A percentile compares a stretch with the other conserved stretches of the same genome.
These are phyloP conservation scores for Alternaria incomplexa DNA, from an alignment of 2,329 filamentous ascomycete species.

Conservation along the genomic window DNA sequence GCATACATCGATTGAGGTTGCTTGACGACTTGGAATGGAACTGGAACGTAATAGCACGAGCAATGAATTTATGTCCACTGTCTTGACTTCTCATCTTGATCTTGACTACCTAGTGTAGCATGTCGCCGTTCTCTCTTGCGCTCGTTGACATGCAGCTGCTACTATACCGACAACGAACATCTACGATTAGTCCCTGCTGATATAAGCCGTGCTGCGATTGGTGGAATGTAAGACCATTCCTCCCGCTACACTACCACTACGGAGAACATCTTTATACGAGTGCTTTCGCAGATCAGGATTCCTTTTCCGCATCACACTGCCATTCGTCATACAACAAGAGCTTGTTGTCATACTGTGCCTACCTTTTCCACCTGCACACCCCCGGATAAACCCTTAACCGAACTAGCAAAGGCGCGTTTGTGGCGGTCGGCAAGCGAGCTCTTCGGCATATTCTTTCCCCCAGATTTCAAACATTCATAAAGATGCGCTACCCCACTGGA, in stretches of 20 bases:
- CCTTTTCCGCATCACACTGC: not conserved
- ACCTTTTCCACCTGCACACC: not conserved
- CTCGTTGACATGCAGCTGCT: not conserved
- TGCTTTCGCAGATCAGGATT: not conserved
- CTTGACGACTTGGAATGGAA: not conserved
- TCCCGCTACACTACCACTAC: not conserved
- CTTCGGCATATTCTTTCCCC: not conserved
- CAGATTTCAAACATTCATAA: not conserved
- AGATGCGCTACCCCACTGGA: not conserved
- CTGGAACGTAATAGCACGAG: not conserved
- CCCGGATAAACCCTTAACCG: not conserved
- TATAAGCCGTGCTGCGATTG: not conserved
- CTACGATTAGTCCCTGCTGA: not conserved
- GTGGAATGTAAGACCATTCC: not conserved
- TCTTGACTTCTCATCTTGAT: not conserved
- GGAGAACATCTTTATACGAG: not conserved
- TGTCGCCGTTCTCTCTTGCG: not conserved
- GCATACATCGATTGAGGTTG: not conserved
- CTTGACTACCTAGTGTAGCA: conserved; percentile 3
- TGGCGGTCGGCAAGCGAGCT: not conserved
- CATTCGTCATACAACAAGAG: not conserved
- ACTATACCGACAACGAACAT: not conserved
- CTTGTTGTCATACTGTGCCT: not conserved
- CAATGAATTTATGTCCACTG: not conserved
- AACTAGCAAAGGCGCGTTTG: not conserved